Evolutionary conservation across 73 alveolate genomes (phyloP), one percentile per base, ranked within the genome.

Genomic region (Blepharisma stoltei): DNA sequence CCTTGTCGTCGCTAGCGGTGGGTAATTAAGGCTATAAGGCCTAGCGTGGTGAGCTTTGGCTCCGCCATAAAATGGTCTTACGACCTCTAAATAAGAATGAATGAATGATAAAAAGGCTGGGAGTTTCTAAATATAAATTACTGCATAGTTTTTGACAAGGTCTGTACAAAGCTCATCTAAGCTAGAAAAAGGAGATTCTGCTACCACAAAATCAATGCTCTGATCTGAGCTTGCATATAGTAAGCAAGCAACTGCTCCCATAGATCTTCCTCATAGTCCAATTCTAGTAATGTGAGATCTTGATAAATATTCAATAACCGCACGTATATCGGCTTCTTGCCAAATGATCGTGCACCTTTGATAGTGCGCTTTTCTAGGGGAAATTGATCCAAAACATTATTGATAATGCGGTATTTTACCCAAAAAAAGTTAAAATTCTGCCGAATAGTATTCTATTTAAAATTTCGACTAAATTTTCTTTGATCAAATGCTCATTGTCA

Each of bases 191-290:
- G 92, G 90, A 0, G 90, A 81, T 55, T 85, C 92, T 43, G 82
- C 88, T 44, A 76, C 76, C 41, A 85, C 67, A 5, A 55, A 66
- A 43, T 81, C 77, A 7, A 85, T 85, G 66, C 82, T 85, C 47
- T 80, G 70, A 75, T 70, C 83, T 48, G 50, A 48, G 20, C 78
- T 20, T 25, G 95, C 79, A 78, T 88, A 88, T 20, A 88, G 32
- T 41, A 88, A 78, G 54, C 88, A 68, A 9, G 95, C 73, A 6
- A 88, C 88, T 32, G 95, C 95, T 4, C 95, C 95, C 95, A 88
- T 88, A 23, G 92, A 85, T 21, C 92, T 54, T 6, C 92, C 92
- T 89, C 90, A 85, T 54, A 85, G 54, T 37, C 89, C 88, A 32
- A 85, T 81, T 45, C 70, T 45, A 4, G 86, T 81, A 3, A 65